These are phyloP conservation scores for Brassica nigra DNA, from an alignment of 345 rosid species.

Conservation along the genomic window DNA sequence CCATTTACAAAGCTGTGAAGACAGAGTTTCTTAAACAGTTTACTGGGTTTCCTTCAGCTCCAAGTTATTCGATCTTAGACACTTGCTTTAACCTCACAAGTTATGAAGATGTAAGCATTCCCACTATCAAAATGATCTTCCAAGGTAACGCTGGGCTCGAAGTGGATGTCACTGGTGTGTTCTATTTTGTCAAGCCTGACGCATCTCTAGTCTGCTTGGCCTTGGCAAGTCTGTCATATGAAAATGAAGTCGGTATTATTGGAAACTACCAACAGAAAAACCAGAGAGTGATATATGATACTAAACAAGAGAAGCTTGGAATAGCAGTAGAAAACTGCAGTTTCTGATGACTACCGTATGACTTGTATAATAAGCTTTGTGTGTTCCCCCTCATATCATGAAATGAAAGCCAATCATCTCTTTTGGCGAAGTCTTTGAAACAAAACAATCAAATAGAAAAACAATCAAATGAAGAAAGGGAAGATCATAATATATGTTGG, in stretches of 20 bases:
- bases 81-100: slow-evolving; percentile 82
- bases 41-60: slow-evolving; percentile 64
- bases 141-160: slow-evolving; percentile 56
- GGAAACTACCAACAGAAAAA: slow-evolving; percentile 89
- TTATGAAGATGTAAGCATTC: slow-evolving; percentile 68
- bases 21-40: slow-evolving; percentile 73
- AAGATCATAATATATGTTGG: slow-evolving; percentile 2
- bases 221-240: slow-evolving; percentile 69
- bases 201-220: slow-evolving; percentile 88
- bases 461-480: not conserved
- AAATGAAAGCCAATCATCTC: slow-evolving; percentile 32
- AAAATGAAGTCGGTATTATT: slow-evolving; percentile 67
- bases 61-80: slow-evolving; percentile 72
- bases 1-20: slow-evolving; percentile 69
- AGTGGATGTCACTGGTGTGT: slow-evolving; percentile 71
- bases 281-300: slow-evolving; percentile 83
- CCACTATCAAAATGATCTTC: slow-evolving; percentile 59
- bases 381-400: slow-evolving; percentile 20
- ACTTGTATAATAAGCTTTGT: slow-evolving; percentile 7
- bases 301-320: slow-evolving; percentile 62
- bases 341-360: slow-evolving; percentile 37
- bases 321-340: slow-evolving; percentile 78
- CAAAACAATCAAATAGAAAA: not conserved
- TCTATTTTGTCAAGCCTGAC: slow-evolving; percentile 72
- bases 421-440: slow-evolving; percentile 22